Evolutionary conservation across 805 yeast species (phyloP), one percentile per base, ranked within the genome.

Genomic region (Saccharomycopsis schoenii): DNA sequence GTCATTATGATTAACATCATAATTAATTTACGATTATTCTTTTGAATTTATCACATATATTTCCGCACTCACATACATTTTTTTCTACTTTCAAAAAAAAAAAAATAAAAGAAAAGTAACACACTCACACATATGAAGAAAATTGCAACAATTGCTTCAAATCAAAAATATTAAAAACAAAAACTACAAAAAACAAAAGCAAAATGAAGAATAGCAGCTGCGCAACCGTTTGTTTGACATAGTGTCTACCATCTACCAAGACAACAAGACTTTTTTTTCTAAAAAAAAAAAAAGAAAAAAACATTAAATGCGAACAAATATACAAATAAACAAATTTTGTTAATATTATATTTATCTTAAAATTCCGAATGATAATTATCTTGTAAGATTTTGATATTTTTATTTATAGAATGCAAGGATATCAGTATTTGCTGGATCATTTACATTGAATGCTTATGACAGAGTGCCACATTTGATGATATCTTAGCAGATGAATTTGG

Each of bases 321-420:
- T 25, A 47, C 52, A 47, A 47, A 47, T 47, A 47, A 47, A 47
- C 52, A 47, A 47, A 25, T 47, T 47, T 42, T 47, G 52, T 47
- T 47, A 47, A 47, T 47, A 47, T 15, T 24, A 42, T 24, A 47
- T 42, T n/a, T 42, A 42, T 47, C 19, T 24, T 21, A 21, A 21
- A 24, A 21, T 24, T 47, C 21, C 34, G 21, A 43, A 11, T 43
- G n/a, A 42, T 24, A 15, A 24, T 21, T 24, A 25, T 12, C 25
- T 47, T 24, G 24, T 21, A 47, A 17, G 25, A 47, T 47, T 47
- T 47, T 10, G 11, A 47, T 25, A 43, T 43, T 2, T 43, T 11
- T n/a, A n/a, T n/a, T n/a, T n/a, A n/a, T n/a, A n/a, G 25, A 17
- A 17, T 17, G 24, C 50, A 42, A 42, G 17, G 5, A 14, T 29